Evolutionary conservation across 768 basidiomycete genomes (phyloP).

Genomic region (Mycena polygramma): DNA sequence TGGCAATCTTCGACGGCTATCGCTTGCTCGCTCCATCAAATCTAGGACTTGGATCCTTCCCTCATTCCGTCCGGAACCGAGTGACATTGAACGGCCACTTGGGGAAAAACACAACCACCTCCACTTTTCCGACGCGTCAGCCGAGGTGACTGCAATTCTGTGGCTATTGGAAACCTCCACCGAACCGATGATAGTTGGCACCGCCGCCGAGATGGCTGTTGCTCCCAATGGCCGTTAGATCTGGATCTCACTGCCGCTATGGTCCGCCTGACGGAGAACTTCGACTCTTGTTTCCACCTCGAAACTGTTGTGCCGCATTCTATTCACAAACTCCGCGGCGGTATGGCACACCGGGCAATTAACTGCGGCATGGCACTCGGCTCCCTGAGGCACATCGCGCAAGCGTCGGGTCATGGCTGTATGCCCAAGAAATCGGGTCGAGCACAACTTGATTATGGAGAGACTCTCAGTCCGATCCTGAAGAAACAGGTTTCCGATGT

Average conservation of each 20-base stretch:
- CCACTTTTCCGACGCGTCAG: neutral
- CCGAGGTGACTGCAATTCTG: constrained; percentile 5
- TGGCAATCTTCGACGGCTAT: neutral
- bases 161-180: constrained; percentile 17
- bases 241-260: neutral
- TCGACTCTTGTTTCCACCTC: constrained; percentile 1
- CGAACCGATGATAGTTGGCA: neutral
- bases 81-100: neutral
- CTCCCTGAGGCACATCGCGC: neutral
- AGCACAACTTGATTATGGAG: too few species aligned
- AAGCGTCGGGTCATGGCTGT: neutral
- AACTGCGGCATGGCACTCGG: neutral
- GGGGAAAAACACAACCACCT: neutral
- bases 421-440: too few species aligned
- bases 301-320: too few species aligned
- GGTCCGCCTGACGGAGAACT: neutral
- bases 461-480: too few species aligned
- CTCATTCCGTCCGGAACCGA: neutral
- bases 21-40: neutral
- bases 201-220: constrained; percentile 4
- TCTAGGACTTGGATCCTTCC: neutral
- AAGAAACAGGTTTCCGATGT: too few species aligned
- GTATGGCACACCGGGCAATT: constrained; percentile 7
- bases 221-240: constrained; percentile 8
- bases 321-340: neutral